Conservation (phyloP, 2,329 filamentous ascomycete genomes). For the Exophiala viscosa region DNA sequence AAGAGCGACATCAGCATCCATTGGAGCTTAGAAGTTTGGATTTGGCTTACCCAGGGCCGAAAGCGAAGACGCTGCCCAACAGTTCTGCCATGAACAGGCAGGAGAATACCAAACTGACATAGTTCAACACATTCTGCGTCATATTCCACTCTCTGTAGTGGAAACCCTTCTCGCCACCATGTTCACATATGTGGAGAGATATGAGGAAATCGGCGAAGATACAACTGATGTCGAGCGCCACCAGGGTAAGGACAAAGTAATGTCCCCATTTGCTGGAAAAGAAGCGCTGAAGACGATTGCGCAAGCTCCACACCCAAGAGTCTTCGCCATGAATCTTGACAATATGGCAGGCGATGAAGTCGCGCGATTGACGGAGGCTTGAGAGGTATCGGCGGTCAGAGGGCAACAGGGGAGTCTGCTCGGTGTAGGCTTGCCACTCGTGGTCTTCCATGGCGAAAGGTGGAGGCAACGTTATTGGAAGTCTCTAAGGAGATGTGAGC, state of each 20-base stretch:
- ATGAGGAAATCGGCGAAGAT: conserved; percentile 54
- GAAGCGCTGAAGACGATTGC: conserved; percentile 32
- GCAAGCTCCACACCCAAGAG: conserved; percentile 21
- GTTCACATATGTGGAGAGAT: conserved; percentile 48
- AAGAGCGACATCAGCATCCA: conserved; percentile 29
- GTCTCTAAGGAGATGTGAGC: background rate
- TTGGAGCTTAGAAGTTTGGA: no score
- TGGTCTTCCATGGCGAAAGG: conserved; percentile 7
- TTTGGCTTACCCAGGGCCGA: conserved; percentile 51
- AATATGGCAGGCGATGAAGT: conserved; percentile 18
- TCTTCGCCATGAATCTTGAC: conserved; percentile 31
- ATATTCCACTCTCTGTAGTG: conserved; percentile 32
- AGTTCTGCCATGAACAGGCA: conserved; percentile 64
- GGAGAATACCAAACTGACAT: conserved; percentile 57
- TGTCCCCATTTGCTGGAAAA: conserved; percentile 49
- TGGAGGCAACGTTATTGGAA: background rate
- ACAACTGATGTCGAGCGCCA: conserved; percentile 49
- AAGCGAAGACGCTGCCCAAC: conserved; percentile 56
- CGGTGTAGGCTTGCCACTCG: conserved; percentile 2
- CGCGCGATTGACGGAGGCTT: conserved; percentile 4
- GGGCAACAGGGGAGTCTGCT: conserved; percentile 11
- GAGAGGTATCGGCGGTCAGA: conserved; percentile 11
- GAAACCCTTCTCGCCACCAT: conserved; percentile 26
- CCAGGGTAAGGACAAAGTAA: conserved; percentile 48
- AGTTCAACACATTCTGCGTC: conserved; percentile 45